A percentile compares a stretch with the other conserved stretches of the same genome.
Evolutionary conservation across 2,329 filamentous ascomycete genomes (phyloP).

Genomic region (Colletotrichum paranaense): DNA sequence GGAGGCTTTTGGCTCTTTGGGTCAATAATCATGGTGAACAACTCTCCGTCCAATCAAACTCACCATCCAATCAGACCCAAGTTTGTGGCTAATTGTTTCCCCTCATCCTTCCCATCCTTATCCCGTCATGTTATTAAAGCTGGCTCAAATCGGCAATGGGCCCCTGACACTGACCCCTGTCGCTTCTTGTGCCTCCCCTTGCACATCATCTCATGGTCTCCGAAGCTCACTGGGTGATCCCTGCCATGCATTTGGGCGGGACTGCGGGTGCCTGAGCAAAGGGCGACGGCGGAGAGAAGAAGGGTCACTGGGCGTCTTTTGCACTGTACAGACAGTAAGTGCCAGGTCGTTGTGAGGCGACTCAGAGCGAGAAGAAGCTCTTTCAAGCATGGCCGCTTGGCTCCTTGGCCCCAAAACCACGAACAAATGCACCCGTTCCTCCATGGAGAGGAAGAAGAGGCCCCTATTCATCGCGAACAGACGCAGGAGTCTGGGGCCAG

Average conservation of each 20-base stretch:
- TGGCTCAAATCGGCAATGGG: constrained; percentile 21
- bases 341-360: neutral
- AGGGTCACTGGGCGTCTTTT: too few relatives aligned
- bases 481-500: neutral
- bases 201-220: constrained; percentile 14
- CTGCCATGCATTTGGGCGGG: neutral
- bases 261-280: neutral
- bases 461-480: neutral
- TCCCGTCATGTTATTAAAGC: constrained; percentile 27
- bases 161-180: constrained; percentile 10
- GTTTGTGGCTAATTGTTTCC: neutral
- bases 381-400: neutral
- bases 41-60: neutral
- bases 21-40: neutral
- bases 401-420: neutral
- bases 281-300: too few relatives aligned
- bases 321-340: neutral
- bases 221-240: constrained; percentile 2
- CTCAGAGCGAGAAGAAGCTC: neutral
- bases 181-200: constrained; percentile 7
- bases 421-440: neutral
- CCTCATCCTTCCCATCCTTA: constrained; percentile 11
- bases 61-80: neutral
- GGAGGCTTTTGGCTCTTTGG: neutral
- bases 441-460: neutral